These are phyloP conservation scores for Eucalyptus tenuipes DNA, from an alignment of 345 rosid species.

Conservation along the genomic window DNA sequence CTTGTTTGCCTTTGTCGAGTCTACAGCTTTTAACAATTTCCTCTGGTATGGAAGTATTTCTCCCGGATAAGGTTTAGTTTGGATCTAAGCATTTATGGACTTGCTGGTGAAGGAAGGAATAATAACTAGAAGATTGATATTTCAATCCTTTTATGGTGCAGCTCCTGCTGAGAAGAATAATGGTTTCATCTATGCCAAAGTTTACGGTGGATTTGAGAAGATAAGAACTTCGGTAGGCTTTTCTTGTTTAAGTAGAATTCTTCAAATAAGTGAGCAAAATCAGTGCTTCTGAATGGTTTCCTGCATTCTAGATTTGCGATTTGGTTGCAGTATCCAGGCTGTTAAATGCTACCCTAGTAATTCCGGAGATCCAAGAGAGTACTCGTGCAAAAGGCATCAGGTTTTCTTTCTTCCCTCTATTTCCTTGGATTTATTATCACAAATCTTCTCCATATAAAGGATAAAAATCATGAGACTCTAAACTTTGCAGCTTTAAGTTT, in stretches of 20 bases:
- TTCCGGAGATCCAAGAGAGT: constrained; percentile 97
- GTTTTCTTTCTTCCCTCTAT: constrained; percentile 13
- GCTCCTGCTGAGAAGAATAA: constrained; percentile 47
- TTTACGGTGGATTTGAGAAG: constrained; percentile 92
- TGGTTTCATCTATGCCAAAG: constrained; percentile 80
- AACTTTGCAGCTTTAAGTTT: constrained; percentile 52
- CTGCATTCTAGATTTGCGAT: constrained; percentile 94
- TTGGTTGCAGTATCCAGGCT: constrained; percentile 99
- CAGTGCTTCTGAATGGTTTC: constrained; percentile 13
- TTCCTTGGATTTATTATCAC: background rate
- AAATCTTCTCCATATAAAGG: background rate
- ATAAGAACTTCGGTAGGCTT: constrained; percentile 73
- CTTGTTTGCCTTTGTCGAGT: background rate
- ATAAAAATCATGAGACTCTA: background rate
- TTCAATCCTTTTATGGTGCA: constrained; percentile 12
- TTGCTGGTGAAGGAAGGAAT: background rate
- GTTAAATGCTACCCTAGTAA: constrained; percentile 97
- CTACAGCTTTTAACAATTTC: background rate
- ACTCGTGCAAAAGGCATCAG: constrained; percentile 87
- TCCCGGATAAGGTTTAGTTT: background rate
- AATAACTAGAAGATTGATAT: background rate
- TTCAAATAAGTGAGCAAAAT: background rate
- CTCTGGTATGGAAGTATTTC: background rate
- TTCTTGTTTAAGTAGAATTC: background rate
- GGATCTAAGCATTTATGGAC: background rate